These are phyloP conservation scores for Bjerkandera adusta DNA, from an alignment of 1,284 basidiomycete genomes.

Conservation along the genomic window DNA sequence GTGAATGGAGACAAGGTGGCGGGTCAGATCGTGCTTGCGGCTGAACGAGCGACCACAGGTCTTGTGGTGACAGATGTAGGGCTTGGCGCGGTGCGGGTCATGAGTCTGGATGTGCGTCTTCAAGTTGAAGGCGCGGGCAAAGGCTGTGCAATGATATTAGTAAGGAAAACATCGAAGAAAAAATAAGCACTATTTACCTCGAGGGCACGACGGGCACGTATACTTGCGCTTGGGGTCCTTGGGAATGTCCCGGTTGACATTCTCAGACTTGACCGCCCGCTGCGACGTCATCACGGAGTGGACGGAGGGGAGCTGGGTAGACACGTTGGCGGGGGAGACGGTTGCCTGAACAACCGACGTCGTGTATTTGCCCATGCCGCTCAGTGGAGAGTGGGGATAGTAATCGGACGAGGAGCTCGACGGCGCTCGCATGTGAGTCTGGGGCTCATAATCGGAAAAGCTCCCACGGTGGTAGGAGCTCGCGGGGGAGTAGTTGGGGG, in stretches of 20 bases:
- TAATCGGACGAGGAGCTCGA: constrained; percentile 50
- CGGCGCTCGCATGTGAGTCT: constrained; percentile 35
- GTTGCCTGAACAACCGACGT: constrained; percentile 25
- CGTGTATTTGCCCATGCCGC: constrained; percentile 27
- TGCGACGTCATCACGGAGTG: constrained; percentile 37
- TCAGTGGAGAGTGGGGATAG: constrained; percentile 25
- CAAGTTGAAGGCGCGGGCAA: constrained; percentile 87
- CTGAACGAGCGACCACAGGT: constrained; percentile 85
- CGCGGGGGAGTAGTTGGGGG: constrained; percentile 27
- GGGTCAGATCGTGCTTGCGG: constrained; percentile 85
- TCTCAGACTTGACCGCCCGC: constrained; percentile 29
- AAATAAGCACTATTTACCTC: constrained; percentile 44
- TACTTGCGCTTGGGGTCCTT: constrained; percentile 75
- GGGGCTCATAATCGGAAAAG: constrained; percentile 62
- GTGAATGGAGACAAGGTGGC: constrained; percentile 85
- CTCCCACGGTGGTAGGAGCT: constrained; percentile 41
- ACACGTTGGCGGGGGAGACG: constrained; percentile 57
- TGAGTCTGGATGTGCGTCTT: constrained; percentile 91
- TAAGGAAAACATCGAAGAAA: constrained; percentile 14
- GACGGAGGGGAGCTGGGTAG: constrained; percentile 44
- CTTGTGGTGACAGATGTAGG: constrained; percentile 78
- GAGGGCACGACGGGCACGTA: constrained; percentile 66
- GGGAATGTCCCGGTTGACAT: constrained; percentile 27
- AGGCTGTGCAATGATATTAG: constrained; percentile 46
- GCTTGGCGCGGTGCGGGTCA: constrained; percentile 84